These are phyloP conservation scores for Ophiocordyceps sinensis DNA, from an alignment of 2,329 filamentous ascomycete genomes.

Conservation along the genomic window DNA sequence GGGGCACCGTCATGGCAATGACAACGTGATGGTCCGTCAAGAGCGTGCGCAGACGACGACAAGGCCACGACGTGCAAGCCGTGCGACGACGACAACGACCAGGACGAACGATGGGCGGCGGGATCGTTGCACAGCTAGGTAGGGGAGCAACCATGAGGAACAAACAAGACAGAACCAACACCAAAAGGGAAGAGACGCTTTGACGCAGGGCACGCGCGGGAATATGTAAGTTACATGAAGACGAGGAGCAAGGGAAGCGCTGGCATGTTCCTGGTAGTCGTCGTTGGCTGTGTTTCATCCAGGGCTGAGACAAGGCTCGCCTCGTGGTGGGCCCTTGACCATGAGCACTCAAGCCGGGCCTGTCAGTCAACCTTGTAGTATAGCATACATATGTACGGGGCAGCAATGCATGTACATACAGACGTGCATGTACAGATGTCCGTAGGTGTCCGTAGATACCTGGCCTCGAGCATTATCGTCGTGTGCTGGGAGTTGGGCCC, in stretches of 20 bases:
- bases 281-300: constrained; percentile 18
- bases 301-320: constrained; percentile 16
- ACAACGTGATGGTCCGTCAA: neutral
- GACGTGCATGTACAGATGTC: neutral
- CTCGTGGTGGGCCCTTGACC: constrained; percentile 2
- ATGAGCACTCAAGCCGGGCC: neutral
- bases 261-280: constrained; percentile 8
- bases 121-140: no score
- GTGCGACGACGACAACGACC: no score
- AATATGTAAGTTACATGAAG: constrained; percentile 4
- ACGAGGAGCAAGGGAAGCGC: constrained; percentile 5
- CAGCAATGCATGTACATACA: neutral
- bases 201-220: constrained; percentile 3
- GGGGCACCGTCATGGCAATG: neutral
- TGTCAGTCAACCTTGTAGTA: neutral
- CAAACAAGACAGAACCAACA: neutral
- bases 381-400: neutral
- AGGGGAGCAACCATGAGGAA: neutral
- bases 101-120: no score
- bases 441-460: no score
- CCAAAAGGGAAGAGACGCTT: neutral
- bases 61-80: neutral
- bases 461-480: no score
- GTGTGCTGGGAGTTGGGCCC: no score
- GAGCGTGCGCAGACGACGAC: neutral